Evolutionary conservation across 192 early-diverging fungal species (phyloP).

Genomic region (Lobosporangium transversale): DNA sequence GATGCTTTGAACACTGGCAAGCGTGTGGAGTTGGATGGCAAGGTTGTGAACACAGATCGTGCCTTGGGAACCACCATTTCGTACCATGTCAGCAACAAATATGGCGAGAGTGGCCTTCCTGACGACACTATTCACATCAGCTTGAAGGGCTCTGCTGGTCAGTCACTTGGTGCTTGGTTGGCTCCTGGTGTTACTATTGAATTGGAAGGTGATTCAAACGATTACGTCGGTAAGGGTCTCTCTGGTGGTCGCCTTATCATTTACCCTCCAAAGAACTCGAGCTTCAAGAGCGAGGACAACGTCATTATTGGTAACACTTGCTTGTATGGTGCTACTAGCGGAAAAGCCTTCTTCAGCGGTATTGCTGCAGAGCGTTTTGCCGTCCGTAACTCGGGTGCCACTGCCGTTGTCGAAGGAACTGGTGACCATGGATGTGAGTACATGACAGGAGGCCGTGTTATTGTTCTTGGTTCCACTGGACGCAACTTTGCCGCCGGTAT

Average conservation of each 20-base stretch:
- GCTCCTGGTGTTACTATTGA: conserved; percentile 89
- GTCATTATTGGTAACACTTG: conserved; percentile 97
- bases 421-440: conserved; percentile 99
- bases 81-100: conserved; percentile 83
- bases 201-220: conserved; percentile 97
- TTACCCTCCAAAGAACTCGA: conserved; percentile 85
- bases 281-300: conserved; percentile 87
- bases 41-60: conserved; percentile 95
- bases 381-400: conserved; percentile 98
- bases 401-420: conserved; percentile 93
- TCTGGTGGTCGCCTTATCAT: conserved; percentile 92
- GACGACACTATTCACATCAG: conserved; percentile 88
- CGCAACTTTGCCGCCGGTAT: conserved; percentile 99
- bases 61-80: conserved; percentile 92
- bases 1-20: conserved; percentile 69
- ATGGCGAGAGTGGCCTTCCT: conserved; percentile 86
- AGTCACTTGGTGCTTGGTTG: conserved; percentile 95
- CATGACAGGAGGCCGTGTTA: conserved; percentile 97
- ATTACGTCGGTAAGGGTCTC: conserved; percentile 99
- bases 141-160: conserved; percentile 92
- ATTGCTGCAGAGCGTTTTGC: conserved; percentile 97
- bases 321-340: conserved; percentile 95
- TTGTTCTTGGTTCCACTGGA: conserved; percentile 89
- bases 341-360: conserved; percentile 91
- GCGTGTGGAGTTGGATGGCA: conserved; percentile 66